Conservation (phyloP, 108 stramenopile genomes). For the Cylindrotheca fusiformis region DNA sequence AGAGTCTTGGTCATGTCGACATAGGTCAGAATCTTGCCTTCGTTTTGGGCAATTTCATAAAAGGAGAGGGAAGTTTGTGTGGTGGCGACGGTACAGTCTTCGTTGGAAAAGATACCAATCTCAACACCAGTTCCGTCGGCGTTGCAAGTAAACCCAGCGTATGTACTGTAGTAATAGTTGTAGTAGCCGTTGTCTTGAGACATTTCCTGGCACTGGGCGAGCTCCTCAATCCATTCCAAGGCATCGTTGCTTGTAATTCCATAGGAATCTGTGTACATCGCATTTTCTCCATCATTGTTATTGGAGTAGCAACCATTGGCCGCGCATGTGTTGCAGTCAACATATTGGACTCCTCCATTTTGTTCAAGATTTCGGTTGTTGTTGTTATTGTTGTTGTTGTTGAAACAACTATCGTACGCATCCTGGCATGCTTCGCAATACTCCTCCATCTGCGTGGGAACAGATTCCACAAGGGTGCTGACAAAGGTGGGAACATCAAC, state of each 20-base stretch:
- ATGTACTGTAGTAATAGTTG: constrained; percentile 22
- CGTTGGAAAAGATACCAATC: constrained; percentile 63
- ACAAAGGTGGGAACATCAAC: constrained; percentile 48
- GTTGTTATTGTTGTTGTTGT: neutral
- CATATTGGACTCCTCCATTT: constrained; percentile 10
- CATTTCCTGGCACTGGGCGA: constrained; percentile 33
- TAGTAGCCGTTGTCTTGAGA: constrained; percentile 11
- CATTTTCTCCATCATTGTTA: constrained; percentile 13
- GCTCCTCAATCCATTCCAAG: constrained; percentile 40
- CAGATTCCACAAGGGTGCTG: constrained; percentile 32
- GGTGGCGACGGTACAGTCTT: constrained; percentile 52
- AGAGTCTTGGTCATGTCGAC: constrained; percentile 21
- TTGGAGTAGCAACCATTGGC: constrained; percentile 34
- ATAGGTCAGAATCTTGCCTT: constrained; percentile 18
- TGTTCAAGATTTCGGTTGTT: constrained; percentile 2
- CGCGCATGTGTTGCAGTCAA: constrained; percentile 45
- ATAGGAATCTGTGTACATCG: constrained; percentile 18
- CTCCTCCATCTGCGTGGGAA: constrained; percentile 25
- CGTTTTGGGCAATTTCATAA: neutral
- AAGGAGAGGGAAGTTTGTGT: constrained; percentile 10
- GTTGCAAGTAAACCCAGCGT: constrained; percentile 65
- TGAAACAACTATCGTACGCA: constrained; percentile 9
- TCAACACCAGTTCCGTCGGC: constrained; percentile 65
- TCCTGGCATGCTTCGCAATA: constrained; percentile 53
- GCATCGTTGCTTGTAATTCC: constrained; percentile 29